A percentile compares a stretch with the other conserved stretches of the same genome.
Evolutionary conservation across 2,329 filamentous ascomycete genomes (phyloP).

Genomic region (Colletotrichum truncatum): DNA sequence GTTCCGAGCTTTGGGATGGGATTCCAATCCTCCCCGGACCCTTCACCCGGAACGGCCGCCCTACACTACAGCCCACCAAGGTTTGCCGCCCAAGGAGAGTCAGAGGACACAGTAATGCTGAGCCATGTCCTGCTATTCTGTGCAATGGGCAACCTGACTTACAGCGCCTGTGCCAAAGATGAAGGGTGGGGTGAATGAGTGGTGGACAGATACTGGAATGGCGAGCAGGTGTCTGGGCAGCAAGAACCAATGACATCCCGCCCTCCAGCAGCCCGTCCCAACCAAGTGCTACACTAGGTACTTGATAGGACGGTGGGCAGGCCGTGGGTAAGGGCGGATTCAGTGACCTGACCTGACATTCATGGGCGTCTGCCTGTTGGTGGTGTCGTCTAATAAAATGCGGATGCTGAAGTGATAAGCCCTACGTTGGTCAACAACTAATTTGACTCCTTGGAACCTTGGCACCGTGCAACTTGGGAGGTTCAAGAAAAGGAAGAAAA

Average conservation of each 20-base stretch:
- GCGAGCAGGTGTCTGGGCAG: neutral
- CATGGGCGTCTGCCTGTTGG: neutral
- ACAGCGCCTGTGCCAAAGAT: conserved; percentile 13
- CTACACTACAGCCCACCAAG: conserved; percentile 11
- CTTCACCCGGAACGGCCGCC: conserved; percentile 23
- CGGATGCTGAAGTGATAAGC: neutral
- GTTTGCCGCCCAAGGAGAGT: neutral
- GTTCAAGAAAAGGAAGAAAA: too few species aligned
- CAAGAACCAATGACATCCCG: neutral
- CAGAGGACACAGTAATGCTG: conserved; percentile 2
- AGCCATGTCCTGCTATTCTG: neutral
- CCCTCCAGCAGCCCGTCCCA: conserved; percentile 10
- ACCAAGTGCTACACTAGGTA: neutral
- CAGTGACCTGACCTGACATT: neutral
- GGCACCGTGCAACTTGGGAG: too few species aligned
- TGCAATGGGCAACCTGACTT: conserved; percentile 1
- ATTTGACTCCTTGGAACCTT: neutral
- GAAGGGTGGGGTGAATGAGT: neutral
- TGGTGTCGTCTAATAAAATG: neutral
- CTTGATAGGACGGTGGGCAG: too few species aligned
- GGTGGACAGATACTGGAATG: neutral
- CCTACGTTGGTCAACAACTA: neutral
- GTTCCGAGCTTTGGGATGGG: conserved; percentile 20
- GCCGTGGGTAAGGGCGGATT: neutral
- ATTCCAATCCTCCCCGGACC: conserved; percentile 22